phyloP scores from a whole-genome alignment of 176 grass and related monocot species.

The Raddia distichophylla region DNA sequence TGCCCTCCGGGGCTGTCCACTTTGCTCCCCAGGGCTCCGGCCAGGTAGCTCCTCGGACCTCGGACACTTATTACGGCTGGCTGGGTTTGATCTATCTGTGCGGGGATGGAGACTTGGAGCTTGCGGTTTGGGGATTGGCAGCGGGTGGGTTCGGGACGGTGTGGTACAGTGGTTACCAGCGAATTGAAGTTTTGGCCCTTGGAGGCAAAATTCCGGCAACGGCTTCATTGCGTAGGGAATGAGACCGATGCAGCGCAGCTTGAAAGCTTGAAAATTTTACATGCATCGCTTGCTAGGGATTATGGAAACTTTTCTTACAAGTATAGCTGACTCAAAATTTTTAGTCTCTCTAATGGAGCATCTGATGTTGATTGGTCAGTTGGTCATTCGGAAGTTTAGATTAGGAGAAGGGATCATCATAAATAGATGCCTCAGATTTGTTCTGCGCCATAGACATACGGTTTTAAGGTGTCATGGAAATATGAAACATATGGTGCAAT shows the following conservation, averaged over 20 bases:
- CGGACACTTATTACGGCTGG: not conserved
- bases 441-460: not conserved
- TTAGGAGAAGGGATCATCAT: not conserved
- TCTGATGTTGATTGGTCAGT: not conserved
- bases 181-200: constrained; percentile 8
- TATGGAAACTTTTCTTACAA: not conserved
- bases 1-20: constrained; percentile 44
- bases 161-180: not conserved
- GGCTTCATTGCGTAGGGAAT: not conserved
- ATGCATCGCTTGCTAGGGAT: not conserved
- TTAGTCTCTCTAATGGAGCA: not conserved
- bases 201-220: not conserved
- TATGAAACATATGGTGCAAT: not conserved
- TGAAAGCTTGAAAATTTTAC: not conserved
- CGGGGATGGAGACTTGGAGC: not conserved
- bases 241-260: not conserved
- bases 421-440: not conserved
- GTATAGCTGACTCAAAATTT: not conserved
- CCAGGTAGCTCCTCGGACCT: constrained; percentile 40
- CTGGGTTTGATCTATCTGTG: constrained; percentile 31
- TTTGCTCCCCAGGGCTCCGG: constrained; percentile 51
- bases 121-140: not conserved
- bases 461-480: not conserved
- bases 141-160: not conserved
- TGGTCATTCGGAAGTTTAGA: not conserved